Evolutionary conservation across 129 eudicot species (phyloP).

Genomic region (Artemisia tridentata): DNA sequence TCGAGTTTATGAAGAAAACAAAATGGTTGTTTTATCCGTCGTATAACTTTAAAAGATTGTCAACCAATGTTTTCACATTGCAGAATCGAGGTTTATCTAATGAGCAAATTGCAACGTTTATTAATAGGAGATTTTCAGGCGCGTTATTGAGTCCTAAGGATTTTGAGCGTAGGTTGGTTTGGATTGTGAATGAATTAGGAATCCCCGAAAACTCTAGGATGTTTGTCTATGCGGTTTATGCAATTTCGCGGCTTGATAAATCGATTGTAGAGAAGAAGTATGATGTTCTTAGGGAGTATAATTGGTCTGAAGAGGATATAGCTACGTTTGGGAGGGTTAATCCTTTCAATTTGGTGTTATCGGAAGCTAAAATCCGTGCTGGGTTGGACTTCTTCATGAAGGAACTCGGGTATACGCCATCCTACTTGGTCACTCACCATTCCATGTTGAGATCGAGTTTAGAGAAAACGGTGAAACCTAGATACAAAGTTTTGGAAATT

Average conservation of each 20-base stretch:
- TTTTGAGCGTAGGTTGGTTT: too few relatives aligned
- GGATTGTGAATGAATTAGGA: too few relatives aligned
- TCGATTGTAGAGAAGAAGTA: slow-evolving; percentile 13
- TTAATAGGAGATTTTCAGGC: too few relatives aligned
- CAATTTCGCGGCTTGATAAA: neutral
- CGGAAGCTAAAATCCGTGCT: slow-evolving; percentile 25
- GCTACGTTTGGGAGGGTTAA: slow-evolving; percentile 4
- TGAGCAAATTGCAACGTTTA: neutral
- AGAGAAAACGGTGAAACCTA: slow-evolving; percentile 23
- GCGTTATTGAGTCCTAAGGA: too few relatives aligned
- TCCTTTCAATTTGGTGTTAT: slow-evolving; percentile 18
- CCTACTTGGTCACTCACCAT: slow-evolving; percentile 10
- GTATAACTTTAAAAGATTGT: neutral
- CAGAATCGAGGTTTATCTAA: slow-evolving; percentile 23
- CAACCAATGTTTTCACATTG: neutral
- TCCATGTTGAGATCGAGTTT: slow-evolving; percentile 22
- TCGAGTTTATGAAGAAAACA: slow-evolving; percentile 8
- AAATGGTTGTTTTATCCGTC: slow-evolving; percentile 7
- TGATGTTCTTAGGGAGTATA: slow-evolving; percentile 30
- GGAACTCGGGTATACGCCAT: slow-evolving; percentile 23
- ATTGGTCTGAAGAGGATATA: slow-evolving; percentile 33
- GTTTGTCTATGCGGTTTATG: slow-evolving; percentile 25
- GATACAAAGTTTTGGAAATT: slow-evolving; percentile 16
- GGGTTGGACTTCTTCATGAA: slow-evolving; percentile 34
- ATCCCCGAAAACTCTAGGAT: neutral